Base-by-base conservation (phyloP, 2,329 filamentous ascomycete species). In the Pestalotiopsis sp. region DNA sequence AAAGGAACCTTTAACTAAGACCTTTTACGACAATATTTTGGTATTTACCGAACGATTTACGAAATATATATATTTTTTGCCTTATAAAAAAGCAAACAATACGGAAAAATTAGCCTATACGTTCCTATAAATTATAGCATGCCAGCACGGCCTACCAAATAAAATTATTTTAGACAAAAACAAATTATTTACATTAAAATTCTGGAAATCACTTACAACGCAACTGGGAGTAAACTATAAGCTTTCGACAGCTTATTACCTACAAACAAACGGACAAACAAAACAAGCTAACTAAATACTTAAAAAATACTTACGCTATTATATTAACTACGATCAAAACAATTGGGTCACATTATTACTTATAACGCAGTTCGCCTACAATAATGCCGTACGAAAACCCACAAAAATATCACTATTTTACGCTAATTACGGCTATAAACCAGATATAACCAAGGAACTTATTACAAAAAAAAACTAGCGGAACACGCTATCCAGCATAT, bases 201-300 rank as follows among this genome's bases (percentile, higher is more conserved):
- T 36, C 39, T 68, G 7, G 6, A 64, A 61, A 68, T 63, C 17
- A 20, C 20, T 64, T 38, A 66, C 36, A 65, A 27, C 12, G 25
- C 2, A 25, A 31, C 20, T 66, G 31, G 4, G 4, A n/a, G 6
- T 58, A n/a, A 58, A 60, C 7, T 60, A 60, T 60, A 27, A 60
- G 14, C 20, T 60, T 27, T 60, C 27, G 57, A 45, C 64, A 64
- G 68, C 60, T 36, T 68, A 62, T 58, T 57, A 68, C n/a, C 65
- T 58, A 73, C 72, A 71, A 63, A 58, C 38, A 66, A 70, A 69
- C 72, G 69, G 66, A 52, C 72, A 64, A 68, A 68, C 9, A 20
- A 17, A 61, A 61, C 7, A 3, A 61, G 1, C 6, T 6, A 61
- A 61, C 14, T 23, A 61, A 39, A 3, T 38, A 38, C 31, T 59